Evolutionary conservation across 108 stramenopile genomes (phyloP), one percentile per base, ranked within the genome.

Genomic region (Fragilaria radians): DNA sequence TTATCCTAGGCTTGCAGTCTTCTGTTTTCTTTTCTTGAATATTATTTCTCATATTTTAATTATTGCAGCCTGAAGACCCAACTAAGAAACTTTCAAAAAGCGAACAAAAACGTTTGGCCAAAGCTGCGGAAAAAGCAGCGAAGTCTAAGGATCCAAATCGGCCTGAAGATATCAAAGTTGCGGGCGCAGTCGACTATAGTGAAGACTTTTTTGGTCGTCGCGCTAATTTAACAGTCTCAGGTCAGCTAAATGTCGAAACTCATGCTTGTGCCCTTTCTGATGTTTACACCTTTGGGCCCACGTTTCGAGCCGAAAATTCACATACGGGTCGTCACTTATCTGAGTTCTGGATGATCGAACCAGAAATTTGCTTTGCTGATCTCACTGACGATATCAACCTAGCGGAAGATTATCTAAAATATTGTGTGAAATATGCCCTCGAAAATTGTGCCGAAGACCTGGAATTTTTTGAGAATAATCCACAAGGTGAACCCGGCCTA

Each of bases 331-430:
- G 91, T 42, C 96, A 97, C 71, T 67, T 97, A 36, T 87, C 96
- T 3, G 96, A 97, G 70, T 97, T 97, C 68, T 81, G 88, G 78
- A 93, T 94, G 81, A 89, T 97, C 51, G 96, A 97, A 71, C 92
- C 92, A 19, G 96, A 97, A 83, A 81, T 89, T 49, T 74, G 81
- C 50, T 97, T 97, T 67, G 85, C 88, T 0, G 76, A 81, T 23
- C 65, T 97, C 11, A 55, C 81, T 52, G 82, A 80, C 21, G 83
- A 94, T 65, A 80, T 97, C 53, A 80, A 77, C 63, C 87, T 94
- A 49, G 82, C 93, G n/a, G 95, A 97, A 74, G 91, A 94, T 46
- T 97, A 88, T 72, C 70, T 97, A 46, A 95, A 95, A 71, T 95
- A 88, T 64, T 88, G 87, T 54, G 84, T 94, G 48, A 57, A 72